phyloP scores from a whole-genome alignment of 768 basidiomycete genomes.

The Mycena kentingensis region DNA sequence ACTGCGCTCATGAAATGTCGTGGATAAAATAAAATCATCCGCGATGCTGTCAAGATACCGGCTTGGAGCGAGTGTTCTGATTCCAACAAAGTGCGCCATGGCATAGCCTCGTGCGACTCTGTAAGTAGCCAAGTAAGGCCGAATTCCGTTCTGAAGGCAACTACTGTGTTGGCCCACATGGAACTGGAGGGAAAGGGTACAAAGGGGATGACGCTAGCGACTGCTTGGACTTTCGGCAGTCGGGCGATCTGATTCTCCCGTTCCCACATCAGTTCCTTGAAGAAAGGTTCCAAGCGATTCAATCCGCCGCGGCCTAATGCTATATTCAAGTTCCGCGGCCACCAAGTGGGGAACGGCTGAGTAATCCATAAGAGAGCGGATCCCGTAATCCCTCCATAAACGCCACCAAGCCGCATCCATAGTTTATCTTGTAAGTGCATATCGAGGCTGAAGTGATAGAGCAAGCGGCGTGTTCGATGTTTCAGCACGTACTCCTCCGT shows the following conservation, averaged over 20 bases:
- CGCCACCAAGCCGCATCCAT: not conserved
- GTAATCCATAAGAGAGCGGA: not conserved
- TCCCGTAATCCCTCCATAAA: not conserved
- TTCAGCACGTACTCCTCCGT: too few relatives aligned
- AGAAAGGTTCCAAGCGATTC: not conserved
- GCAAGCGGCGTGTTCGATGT: not conserved
- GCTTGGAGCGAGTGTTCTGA: not conserved
- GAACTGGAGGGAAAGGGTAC: not conserved
- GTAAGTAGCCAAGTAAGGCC: not conserved
- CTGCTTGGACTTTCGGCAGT: too few relatives aligned
- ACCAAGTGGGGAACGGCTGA: not conserved
- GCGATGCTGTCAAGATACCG: not conserved
- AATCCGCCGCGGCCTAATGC: not conserved
- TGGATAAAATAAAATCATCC: not conserved
- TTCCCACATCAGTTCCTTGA: not conserved
- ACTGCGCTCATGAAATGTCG: too few relatives aligned
- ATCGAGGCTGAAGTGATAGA: not conserved
- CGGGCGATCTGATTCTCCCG: too few relatives aligned
- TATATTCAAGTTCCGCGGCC: not conserved
- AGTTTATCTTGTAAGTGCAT: not conserved
- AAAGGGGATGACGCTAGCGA: too few relatives aligned
- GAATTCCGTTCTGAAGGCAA: not conserved
- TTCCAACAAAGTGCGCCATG: not conserved
- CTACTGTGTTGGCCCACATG: not conserved
- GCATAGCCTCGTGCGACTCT: not conserved